Base-by-base conservation (phyloP, 2,329 filamentous ascomycete species). In the Aureobasidium lini region DNA sequence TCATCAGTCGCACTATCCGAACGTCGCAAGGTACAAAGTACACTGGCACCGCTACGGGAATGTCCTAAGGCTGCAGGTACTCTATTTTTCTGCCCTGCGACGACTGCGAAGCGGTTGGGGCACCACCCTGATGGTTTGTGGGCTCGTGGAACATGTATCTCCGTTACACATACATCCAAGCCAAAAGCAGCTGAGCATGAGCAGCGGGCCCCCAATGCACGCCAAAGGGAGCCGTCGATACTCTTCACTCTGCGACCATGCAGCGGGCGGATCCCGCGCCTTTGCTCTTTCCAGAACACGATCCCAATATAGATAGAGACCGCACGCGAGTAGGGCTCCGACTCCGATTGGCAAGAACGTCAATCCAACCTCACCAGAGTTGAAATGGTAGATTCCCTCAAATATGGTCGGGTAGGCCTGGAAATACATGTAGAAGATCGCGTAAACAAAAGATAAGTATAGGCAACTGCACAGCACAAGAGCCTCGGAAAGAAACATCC, bases 391-490 rank as follows among this genome's bases (percentile, higher is more conserved):
- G 4, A 84, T 77, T 28, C 73, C 77, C 9, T 62, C 75, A 70
- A 89, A 92, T 63, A 90, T 87, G 61, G 67, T 83, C 68, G 70
- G 85, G 69, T 86, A 92, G 2, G 87, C 86, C 69, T 90, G 84
- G 66, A 93, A 90, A 68, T 84, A 90, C 73, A 92, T 88, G 77
- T 84, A 86, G 62, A 86, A 82, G 61, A 86, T 79, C 3, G 77
- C 81, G 68, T 90, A 92, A 8, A 73, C 75, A 50, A 78, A 75
- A 36, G 84, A 80, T 31, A 92, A 76, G 36, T 88, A 84, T 10
- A 91, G 77, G 70, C 90, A 92, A 1, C 81, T 83, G 50, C 84
- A 86, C 28, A 85, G 77, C 7, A 93, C 87, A 52, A 93, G 87
- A 50, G 86, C 84, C 68, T 94, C 89, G 44, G 81, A 85, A 46